These are phyloP conservation scores for Saccharomycopsis fermentans DNA, from an alignment of 805 yeast species.

Conservation along the genomic window DNA sequence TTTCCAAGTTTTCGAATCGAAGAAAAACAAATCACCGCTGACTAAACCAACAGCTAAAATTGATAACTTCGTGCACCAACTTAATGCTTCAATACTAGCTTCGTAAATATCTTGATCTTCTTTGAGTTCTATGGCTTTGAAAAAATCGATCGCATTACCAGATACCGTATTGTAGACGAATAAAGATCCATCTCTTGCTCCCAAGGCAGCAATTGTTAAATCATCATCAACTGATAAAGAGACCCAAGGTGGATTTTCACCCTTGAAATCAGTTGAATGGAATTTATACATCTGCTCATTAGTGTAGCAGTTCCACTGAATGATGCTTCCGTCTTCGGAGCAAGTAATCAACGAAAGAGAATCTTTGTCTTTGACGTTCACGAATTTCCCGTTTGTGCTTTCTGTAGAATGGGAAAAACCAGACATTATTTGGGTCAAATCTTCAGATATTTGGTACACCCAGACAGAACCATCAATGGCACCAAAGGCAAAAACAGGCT, in stretches of 20 bases:
- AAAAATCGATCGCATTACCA: conserved; percentile 58
- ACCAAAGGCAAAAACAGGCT: conserved; percentile 82
- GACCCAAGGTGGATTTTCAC: conserved; percentile 81
- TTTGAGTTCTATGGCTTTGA: conserved; percentile 52
- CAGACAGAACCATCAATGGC: conserved; percentile 89
- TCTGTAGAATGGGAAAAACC: conserved; percentile 77
- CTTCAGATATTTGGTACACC: conserved; percentile 64
- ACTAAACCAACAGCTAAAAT: conserved; percentile 84
- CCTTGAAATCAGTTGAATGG: conserved; percentile 51
- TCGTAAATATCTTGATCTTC: conserved; percentile 50
- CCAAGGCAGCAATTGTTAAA: conserved; percentile 56
- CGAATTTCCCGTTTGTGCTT: conserved; percentile 71
- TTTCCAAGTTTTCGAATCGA: conserved; percentile 81
- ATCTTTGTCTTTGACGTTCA: conserved; percentile 46
- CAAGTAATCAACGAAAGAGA: conserved; percentile 58
- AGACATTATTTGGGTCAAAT: conserved; percentile 60
- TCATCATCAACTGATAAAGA: conserved; percentile 42
- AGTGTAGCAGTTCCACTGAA: conserved; percentile 85
- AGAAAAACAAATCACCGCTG: conserved; percentile 73
- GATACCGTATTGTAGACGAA: conserved; percentile 66
- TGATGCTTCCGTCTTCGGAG: conserved; percentile 78
- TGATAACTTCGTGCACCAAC: conserved; percentile 59
- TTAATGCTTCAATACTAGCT: conserved; percentile 67
- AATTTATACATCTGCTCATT: conserved; percentile 60
- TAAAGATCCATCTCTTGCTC: conserved; percentile 80